Evolutionary conservation across 768 basidiomycete species (phyloP).

Genomic region (Russula sp.): DNA sequence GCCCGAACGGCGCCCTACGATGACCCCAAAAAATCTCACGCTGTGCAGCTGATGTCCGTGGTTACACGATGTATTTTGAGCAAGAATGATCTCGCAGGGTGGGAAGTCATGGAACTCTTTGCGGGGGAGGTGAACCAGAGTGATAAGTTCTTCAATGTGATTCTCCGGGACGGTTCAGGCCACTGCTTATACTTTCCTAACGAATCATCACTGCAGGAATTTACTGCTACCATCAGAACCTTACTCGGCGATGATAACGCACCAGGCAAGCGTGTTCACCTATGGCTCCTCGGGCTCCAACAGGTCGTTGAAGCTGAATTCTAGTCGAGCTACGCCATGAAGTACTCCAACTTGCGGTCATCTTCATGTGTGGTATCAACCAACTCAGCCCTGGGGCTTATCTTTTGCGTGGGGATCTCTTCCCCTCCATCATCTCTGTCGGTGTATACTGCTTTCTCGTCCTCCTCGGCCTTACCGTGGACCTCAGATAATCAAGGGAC

Average conservation of each 20-base stretch:
- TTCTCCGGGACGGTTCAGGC: neutral
- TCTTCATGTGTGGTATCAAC: constrained; percentile 50
- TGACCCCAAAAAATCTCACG: constrained; percentile 34
- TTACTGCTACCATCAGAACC: constrained; percentile 41
- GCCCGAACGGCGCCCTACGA: constrained; percentile 31
- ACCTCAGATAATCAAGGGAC: constrained; percentile 46
- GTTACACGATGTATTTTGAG: constrained; percentile 41
- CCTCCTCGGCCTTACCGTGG: neutral
- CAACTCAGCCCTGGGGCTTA: constrained; percentile 68
- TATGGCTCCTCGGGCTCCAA: neutral
- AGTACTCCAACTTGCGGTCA: constrained; percentile 48
- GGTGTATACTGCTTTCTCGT: constrained; percentile 21
- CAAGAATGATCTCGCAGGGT: constrained; percentile 51
- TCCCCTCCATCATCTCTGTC: constrained; percentile 45
- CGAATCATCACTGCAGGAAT: constrained; percentile 32
- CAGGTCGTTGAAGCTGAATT: constrained; percentile 22
- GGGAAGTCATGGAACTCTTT: constrained; percentile 67
- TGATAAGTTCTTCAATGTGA: constrained; percentile 50
- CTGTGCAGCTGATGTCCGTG: constrained; percentile 45
- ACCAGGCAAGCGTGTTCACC: constrained; percentile 34
- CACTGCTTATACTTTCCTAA: neutral
- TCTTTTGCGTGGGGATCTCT: constrained; percentile 55
- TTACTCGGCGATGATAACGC: constrained; percentile 39
- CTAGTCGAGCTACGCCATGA: constrained; percentile 45
- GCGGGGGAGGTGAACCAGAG: constrained; percentile 53